phyloP scores from a whole-genome alignment of 192 early-diverging fungal genomes.

The Linnemannia schmuckeri region DNA sequence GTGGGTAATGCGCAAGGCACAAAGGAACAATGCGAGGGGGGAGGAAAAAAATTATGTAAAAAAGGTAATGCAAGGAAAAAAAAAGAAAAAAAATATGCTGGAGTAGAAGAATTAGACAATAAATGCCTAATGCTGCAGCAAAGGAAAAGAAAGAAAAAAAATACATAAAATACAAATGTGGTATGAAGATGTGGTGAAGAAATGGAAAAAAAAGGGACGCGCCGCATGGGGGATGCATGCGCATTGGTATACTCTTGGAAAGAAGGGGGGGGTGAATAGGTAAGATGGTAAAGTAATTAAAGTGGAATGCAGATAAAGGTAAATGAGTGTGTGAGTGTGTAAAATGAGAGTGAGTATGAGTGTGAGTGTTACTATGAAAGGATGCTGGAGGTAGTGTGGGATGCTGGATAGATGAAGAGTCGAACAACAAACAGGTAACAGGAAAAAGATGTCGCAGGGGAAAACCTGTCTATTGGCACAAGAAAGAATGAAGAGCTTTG shows the following conservation, averaged over 20 bases:
- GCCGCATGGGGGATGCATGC: background rate
- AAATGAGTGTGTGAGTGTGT: background rate
- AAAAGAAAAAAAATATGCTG: slow-evolving; percentile 4
- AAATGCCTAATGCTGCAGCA: background rate
- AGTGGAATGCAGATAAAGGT: background rate
- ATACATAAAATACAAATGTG: background rate
- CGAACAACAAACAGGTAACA: background rate
- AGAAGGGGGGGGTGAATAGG: background rate
- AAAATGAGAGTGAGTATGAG: background rate
- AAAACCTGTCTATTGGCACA: background rate
- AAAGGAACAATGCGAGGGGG: background rate
- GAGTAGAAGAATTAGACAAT: background rate
- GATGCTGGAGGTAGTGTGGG: background rate
- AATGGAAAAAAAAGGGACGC: background rate
- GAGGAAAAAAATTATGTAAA: background rate
- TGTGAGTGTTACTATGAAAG: background rate
- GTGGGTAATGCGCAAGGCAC: too few relatives aligned
- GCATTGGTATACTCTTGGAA: background rate
- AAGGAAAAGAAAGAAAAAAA: background rate
- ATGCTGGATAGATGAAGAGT: background rate
- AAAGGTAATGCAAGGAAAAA: background rate
- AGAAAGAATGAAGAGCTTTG: background rate
- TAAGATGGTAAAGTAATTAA: background rate
- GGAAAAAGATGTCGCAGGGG: background rate
- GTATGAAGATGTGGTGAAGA: background rate